Base-by-base conservation (phyloP, 2,329 filamentous ascomycete species). In the Pseudopithomyces maydicus region DNA sequence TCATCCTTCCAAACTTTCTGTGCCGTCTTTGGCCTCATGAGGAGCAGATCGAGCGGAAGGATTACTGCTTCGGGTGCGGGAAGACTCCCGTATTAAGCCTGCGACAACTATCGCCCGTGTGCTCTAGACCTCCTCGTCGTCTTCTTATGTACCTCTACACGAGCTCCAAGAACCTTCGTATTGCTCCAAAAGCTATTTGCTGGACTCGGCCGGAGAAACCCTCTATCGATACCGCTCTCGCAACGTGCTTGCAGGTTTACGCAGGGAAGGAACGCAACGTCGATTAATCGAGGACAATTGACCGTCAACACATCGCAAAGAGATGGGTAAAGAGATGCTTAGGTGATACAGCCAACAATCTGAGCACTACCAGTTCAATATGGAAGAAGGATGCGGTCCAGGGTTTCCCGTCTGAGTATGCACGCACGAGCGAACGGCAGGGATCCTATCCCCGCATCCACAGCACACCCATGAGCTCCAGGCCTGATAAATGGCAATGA, bases 361-460 rank as follows among this genome's bases (percentile, higher is more conserved):
- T 58, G 41, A 23, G 36, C 42, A 20, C 7, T 41, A 33, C 36
- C 56, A 43, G 41, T 51, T 55, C 43, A 54, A 57, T 54, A 50
- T 57, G 54, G 52, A 42, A 20, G 43, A 54, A 41, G 20, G 57
- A 54, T 56, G 52, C 23, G 45, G 19, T 29, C 52, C 26, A 35
- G 54, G 51, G n/a, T 41, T 45, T 41, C 42, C 52, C 52, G 54
- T 55, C 39, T 17, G 4, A 42, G 52, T 26, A 54, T 44, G 46
- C 53, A 47, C 54, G 47, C 23, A 36, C 57, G 48, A 53, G 50
- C 49, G 49, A 23, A 52, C 50, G 54, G 49, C 55, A 43, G 53
- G 48, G 38, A 22, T 49, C 6, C 42, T 33, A 20, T 41, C 15
- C 60, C 60, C 60, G 60, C 57, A 60, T 52, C 19, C 23, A 36